Base-by-base conservation (phyloP, 148 eudicot species). In the Fagopyrum esculentum region DNA sequence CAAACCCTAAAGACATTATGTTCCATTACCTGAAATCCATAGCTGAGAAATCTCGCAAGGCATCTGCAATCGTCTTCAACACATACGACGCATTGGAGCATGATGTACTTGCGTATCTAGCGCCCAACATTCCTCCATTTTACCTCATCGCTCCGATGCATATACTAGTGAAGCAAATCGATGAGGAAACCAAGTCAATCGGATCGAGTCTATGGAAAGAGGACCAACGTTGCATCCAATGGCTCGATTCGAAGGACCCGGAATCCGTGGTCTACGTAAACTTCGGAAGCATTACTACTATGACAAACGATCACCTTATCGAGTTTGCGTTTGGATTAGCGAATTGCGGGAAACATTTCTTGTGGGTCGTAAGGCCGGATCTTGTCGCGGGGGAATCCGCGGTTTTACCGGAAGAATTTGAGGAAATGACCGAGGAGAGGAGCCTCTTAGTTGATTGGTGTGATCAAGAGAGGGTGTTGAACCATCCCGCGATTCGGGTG, bases 81-180 rank as follows among this genome's bases (percentile, higher is more conserved):
- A 69, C 91, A 1, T 85, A 48, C 19, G 83, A 84, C 7, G 83
- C 74, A 5, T 59, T 88, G n/a, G 91, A 86, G 0, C 76, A 63
- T 16, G 78, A 82, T 0, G 77, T 80, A 1, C 73, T 83, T 2
- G 57, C 77, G 6, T 55, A 77, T 17, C 76, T 81, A 7, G 29
- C 77, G 7, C 30, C 81, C 11, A 44, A 75, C 17, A 81, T 77
- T 60, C 80, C 85, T n/a, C 80, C 81, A 15, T 48, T 84, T 13
- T 85, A 78, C 80, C 77, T 83, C 4, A 17, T 88, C 5, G 90
- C 88, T 2, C 91, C 89, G 0, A 71, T 86, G 3, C 82, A 82
- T 9, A 57, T 57, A 3, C 30, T 57, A 19, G 26, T n/a, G 9
- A 17, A 57, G 9, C 17, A 17, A 5, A 6, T 57, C 26, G 29